Percentiles rank a stretch among this genome's conserved stretches.
Conservation (phyloP, 2,329 filamentous ascomycete genomes). For the Berkeleyomyces rouxiae region DNA sequence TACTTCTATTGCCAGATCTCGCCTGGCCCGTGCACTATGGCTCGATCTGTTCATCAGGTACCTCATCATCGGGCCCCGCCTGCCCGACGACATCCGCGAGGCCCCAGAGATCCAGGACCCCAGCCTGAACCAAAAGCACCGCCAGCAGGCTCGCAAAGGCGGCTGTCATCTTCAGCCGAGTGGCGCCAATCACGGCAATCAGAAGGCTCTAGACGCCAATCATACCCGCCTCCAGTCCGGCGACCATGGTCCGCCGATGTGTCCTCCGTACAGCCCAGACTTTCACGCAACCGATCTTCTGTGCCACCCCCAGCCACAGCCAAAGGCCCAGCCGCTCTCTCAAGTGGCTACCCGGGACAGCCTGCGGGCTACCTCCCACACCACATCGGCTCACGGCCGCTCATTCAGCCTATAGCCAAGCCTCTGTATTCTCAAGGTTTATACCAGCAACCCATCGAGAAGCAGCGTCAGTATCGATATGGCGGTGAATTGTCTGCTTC, state of each 20-base stretch:
- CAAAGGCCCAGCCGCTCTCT: not conserved
- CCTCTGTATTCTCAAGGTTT: not conserved
- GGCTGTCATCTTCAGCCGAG: not conserved
- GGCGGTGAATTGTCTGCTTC: not conserved
- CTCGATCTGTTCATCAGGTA: slow-evolving; percentile 10
- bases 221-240: slow-evolving; percentile 10
- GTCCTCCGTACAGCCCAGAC: slow-evolving; percentile 13
- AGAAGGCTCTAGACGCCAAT: not conserved
- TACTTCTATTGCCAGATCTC: not conserved
- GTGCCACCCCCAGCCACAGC: not conserved
- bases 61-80: slow-evolving; percentile 11
- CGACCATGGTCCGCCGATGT: slow-evolving; percentile 8
- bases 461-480: not conserved
- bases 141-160: not conserved
- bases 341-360: slow-evolving; percentile 12
- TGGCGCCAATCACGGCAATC: not conserved
- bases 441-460: not conserved
- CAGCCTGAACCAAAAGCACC: not conserved
- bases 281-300: slow-evolving; percentile 13
- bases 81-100: slow-evolving; percentile 11
- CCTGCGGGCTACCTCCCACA: slow-evolving; percentile 9
- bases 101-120: slow-evolving; percentile 7
- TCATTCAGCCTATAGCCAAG: slow-evolving; percentile 10
- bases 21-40: slow-evolving; percentile 7
- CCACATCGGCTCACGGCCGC: slow-evolving; percentile 11